These are phyloP conservation scores for Kwoniella europaea DNA, from an alignment of 768 basidiomycete species.

Conservation along the genomic window DNA sequence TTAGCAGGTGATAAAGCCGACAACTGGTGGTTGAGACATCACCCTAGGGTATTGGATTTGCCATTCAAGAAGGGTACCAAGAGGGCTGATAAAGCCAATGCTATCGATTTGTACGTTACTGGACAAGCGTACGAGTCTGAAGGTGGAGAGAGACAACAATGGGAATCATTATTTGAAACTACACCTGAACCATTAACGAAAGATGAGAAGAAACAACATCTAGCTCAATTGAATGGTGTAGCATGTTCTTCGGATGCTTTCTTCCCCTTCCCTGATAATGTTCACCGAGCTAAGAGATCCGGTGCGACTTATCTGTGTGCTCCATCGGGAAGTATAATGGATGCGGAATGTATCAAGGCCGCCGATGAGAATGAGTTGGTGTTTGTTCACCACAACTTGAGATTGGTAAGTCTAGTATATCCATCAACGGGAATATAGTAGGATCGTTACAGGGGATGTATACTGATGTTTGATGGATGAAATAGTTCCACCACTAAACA, in stretches of 20 bases:
- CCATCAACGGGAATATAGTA: no score
- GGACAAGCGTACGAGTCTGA: constrained; percentile 76
- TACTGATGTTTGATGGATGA: no score
- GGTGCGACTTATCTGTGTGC: constrained; percentile 92
- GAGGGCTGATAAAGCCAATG: constrained; percentile 97
- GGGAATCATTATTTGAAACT: constrained; percentile 83
- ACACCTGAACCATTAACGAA: constrained; percentile 69
- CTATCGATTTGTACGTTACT: constrained; percentile 93
- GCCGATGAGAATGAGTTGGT: constrained; percentile 91
- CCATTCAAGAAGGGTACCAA: constrained; percentile 98
- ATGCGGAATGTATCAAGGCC: constrained; percentile 91
- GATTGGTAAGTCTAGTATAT: constrained; percentile 97
- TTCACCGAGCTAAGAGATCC: constrained; percentile 87
- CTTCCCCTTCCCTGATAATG: constrained; percentile 99
- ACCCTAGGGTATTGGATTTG: constrained; percentile 85
- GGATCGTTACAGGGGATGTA: no score
- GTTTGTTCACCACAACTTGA: constrained; percentile 83
- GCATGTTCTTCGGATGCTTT: constrained; percentile 96
- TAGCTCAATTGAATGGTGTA: constrained; percentile 75
- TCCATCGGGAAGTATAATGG: constrained; percentile 89
- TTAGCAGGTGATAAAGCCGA: constrained; percentile 98
- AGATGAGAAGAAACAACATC: constrained; percentile 77
- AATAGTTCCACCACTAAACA: constrained; percentile 12
- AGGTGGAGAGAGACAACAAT: constrained; percentile 84
- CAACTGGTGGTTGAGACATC: constrained; percentile 98